Evolutionary conservation across 139 green algal genomes (phyloP).

Genomic region (Coelastrella sp.): DNA sequence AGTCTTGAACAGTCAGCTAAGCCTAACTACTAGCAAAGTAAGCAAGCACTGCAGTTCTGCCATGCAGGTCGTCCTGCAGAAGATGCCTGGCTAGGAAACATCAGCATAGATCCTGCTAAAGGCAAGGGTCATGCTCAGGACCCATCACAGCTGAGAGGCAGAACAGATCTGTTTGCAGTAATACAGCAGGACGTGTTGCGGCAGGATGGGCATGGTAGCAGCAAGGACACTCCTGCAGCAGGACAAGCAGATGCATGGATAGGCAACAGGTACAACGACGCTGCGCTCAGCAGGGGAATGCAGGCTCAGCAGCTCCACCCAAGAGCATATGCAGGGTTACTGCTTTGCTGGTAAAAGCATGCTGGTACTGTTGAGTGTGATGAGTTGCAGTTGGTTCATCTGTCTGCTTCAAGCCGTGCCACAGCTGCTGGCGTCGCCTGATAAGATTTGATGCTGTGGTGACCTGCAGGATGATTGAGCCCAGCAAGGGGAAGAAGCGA

Average conservation of each 20-base stretch:
- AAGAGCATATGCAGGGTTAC: too few species aligned
- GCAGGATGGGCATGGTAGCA: background rate
- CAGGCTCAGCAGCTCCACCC: background rate
- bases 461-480: slow-evolving; percentile 28
- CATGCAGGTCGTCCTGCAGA: slow-evolving; percentile 9
- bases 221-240: background rate
- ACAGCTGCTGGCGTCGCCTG: too few species aligned
- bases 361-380: too few species aligned
- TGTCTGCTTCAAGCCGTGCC: too few species aligned
- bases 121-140: slow-evolving; percentile 32
- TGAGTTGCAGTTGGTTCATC: background rate
- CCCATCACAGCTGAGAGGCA: slow-evolving; percentile 16
- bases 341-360: too few species aligned
- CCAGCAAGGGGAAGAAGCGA: slow-evolving; percentile 40
- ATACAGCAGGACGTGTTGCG: slow-evolving; percentile 46
- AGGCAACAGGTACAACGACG: slow-evolving; percentile 30
- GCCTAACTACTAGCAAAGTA: background rate
- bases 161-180: slow-evolving; percentile 48
- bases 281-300: background rate
- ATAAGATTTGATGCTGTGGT: slow-evolving; percentile 7
- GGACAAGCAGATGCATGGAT: slow-evolving; percentile 39
- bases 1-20: background rate
- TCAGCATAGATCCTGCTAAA: slow-evolving; percentile 45
- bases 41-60: background rate
- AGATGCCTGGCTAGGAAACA: slow-evolving; percentile 54